Evolutionary conservation across 257 asterid species (phyloP).

Genomic region (Nicotiana noctiflora): DNA sequence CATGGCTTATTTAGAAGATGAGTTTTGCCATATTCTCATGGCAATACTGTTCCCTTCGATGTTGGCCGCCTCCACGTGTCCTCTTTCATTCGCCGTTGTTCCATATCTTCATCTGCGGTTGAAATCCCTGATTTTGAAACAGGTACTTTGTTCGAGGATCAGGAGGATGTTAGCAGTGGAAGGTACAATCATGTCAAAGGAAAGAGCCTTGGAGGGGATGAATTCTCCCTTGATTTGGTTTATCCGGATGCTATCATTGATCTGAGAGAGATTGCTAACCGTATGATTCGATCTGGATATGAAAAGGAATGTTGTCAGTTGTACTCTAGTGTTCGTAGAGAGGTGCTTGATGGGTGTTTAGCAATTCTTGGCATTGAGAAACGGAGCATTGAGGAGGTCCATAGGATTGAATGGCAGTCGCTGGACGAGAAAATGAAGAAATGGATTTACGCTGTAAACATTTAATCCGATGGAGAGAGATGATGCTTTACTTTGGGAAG

Average conservation of each 20-base stretch:
- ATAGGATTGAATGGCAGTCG: constrained; percentile 69
- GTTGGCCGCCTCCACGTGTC: constrained; percentile 46
- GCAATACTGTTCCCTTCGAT: constrained; percentile 58
- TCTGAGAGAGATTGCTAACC: constrained; percentile 69
- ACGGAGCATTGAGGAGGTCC: constrained; percentile 95
- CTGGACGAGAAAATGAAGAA: constrained; percentile 91
- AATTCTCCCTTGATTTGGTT: constrained; percentile 59
- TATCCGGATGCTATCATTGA: constrained; percentile 59
- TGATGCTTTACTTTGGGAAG: too few relatives aligned
- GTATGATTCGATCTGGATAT: constrained; percentile 87
- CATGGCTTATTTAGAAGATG: constrained; percentile 82
- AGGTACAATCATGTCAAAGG: constrained; percentile 52
- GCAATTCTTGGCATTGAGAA: constrained; percentile 71
- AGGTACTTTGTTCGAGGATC: constrained; percentile 29
- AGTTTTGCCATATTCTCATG: constrained; percentile 60
- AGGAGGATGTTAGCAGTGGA: constrained; percentile 52
- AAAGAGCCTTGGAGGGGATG: constrained; percentile 67
- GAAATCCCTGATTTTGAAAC: constrained; percentile 61
- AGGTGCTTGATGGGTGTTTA: constrained; percentile 79
- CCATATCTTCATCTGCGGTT: constrained; percentile 46
- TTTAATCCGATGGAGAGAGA: too few relatives aligned
- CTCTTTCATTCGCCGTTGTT: constrained; percentile 36
- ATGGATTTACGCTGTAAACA: constrained; percentile 84
- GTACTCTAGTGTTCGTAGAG: constrained; percentile 77
- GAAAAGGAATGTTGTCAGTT: constrained; percentile 94